These are phyloP conservation scores for Tremellales sp. DNA, from an alignment of 1,284 basidiomycete genomes.

Conservation along the genomic window DNA sequence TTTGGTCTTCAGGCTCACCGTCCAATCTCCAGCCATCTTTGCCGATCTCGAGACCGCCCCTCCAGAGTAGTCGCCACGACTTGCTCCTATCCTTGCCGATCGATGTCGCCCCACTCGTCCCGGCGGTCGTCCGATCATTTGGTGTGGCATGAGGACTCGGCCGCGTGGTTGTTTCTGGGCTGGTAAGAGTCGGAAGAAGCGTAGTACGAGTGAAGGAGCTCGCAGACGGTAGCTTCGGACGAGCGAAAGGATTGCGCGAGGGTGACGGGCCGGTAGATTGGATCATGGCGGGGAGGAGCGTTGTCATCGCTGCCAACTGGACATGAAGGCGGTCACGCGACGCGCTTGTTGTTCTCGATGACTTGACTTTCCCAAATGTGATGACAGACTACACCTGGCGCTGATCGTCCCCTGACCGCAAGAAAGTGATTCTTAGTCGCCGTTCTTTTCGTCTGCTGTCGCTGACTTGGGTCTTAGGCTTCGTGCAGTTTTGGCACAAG, in stretches of 20 bases:
- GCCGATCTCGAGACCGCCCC: conserved; percentile 46
- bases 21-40: conserved; percentile 44
- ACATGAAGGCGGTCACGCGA: too few relatives aligned
- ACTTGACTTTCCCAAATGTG: too few relatives aligned
- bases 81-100: conserved; percentile 6
- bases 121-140: not conserved
- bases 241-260: conserved; percentile 24
- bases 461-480: too few relatives aligned
- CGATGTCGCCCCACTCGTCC: not conserved
- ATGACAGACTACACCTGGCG: too few relatives aligned
- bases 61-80: conserved; percentile 45
- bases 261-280: not conserved
- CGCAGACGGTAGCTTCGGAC: conserved; percentile 10
- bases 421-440: too few relatives aligned
- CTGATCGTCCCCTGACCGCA: too few relatives aligned
- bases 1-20: conserved; percentile 30
- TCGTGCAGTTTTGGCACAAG: too few relatives aligned
- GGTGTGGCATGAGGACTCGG: conserved; percentile 7
- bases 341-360: too few relatives aligned
- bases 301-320: not conserved
- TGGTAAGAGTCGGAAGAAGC: conserved; percentile 16
- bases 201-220: conserved; percentile 24
- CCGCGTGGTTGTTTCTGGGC: not conserved
- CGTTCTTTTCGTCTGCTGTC: too few relatives aligned
- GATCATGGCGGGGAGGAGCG: not conserved